These are phyloP conservation scores for Micractinium conductrix DNA, from an alignment of 139 green algal genomes.

Conservation along the genomic window DNA sequence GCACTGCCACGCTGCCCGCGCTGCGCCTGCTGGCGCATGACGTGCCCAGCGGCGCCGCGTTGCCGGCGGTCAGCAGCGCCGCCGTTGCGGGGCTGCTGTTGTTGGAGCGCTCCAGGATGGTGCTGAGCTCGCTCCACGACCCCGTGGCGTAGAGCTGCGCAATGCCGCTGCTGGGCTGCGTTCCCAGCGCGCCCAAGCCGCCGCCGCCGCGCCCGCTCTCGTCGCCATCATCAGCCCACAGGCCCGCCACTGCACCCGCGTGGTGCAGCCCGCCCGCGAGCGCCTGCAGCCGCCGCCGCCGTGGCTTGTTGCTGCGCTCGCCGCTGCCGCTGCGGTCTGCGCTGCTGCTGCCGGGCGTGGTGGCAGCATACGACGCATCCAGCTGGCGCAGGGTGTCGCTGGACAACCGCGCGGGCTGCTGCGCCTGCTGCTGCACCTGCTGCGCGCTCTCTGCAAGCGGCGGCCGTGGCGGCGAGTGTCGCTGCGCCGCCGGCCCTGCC, in stretches of 20 bases:
- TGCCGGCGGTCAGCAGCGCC: neutral
- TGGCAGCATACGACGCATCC: neutral
- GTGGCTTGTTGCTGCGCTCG: constrained; percentile 23
- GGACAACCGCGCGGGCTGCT: neutral
- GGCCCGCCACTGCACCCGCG: neutral
- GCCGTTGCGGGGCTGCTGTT: neutral
- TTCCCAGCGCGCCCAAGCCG: neutral
- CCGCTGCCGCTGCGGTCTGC: neutral
- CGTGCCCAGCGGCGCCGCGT: neutral
- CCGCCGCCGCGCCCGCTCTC: neutral
- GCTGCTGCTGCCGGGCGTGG: neutral
- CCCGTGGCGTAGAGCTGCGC: constrained; percentile 9
- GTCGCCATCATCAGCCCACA: neutral
- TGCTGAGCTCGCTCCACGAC: constrained; percentile 26
- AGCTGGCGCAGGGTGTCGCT: neutral
- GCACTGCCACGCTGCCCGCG: neutral
- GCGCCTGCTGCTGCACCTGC: neutral
- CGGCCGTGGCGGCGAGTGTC: neutral
- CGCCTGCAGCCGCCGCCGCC: constrained; percentile 1
- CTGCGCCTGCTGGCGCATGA: neutral
- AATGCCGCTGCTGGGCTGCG: neutral
- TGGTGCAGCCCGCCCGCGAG: neutral
- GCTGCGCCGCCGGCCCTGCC: neutral
- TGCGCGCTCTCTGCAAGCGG: no score
- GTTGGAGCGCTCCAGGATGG: constrained; percentile 13